A percentile compares a stretch with the other conserved stretches of the same genome.
Evolutionary conservation across 2,329 filamentous ascomycete genomes (phyloP).

Genomic region (Ophioceras dolichostomum): DNA sequence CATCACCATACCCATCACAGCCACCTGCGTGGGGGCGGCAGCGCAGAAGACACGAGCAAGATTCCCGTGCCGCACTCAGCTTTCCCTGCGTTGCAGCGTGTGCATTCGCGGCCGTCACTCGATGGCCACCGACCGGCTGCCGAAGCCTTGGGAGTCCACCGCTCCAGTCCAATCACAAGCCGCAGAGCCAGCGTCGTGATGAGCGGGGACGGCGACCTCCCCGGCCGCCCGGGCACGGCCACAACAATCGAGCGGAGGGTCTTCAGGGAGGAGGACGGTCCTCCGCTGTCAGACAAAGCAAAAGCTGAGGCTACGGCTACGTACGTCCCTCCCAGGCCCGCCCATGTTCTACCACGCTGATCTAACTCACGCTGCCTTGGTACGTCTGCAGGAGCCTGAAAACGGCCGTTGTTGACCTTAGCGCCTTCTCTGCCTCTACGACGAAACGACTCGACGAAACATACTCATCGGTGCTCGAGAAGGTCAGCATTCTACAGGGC

Average conservation of each 20-base stretch:
- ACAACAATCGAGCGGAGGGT: conserved; percentile 7
- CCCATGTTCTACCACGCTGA: too few species aligned
- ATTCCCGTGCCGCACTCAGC: conserved; percentile 7
- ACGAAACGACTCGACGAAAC: conserved; percentile 59
- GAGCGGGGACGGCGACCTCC: conserved; percentile 7
- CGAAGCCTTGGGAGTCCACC: conserved; percentile 29
- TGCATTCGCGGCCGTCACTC: conserved; percentile 27
- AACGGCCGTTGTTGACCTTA: conserved; percentile 40
- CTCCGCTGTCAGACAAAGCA: conserved; percentile 26
- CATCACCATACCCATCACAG: neutral
- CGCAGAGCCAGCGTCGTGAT: conserved; percentile 26
- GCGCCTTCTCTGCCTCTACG: conserved; percentile 46
- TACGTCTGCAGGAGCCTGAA: conserved; percentile 41
- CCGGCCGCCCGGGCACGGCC: conserved; percentile 5
- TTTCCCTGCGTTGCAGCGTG: too few species aligned
- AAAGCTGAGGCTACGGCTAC: conserved; percentile 23
- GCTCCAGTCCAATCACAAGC: conserved; percentile 28
- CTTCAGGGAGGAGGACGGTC: conserved; percentile 26
- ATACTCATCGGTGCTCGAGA: conserved; percentile 63
- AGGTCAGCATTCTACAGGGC: conserved; percentile 48
- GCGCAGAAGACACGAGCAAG: conserved; percentile 19
- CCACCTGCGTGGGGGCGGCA: conserved; percentile 12
- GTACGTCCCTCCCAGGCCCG: conserved; percentile 21
- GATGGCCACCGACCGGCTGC: conserved; percentile 31
- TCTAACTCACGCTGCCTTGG: too few species aligned